Base-by-base conservation (phyloP, 495 filamentous ascomycete genomes). In the Penicillium cosmopolitanum region DNA sequence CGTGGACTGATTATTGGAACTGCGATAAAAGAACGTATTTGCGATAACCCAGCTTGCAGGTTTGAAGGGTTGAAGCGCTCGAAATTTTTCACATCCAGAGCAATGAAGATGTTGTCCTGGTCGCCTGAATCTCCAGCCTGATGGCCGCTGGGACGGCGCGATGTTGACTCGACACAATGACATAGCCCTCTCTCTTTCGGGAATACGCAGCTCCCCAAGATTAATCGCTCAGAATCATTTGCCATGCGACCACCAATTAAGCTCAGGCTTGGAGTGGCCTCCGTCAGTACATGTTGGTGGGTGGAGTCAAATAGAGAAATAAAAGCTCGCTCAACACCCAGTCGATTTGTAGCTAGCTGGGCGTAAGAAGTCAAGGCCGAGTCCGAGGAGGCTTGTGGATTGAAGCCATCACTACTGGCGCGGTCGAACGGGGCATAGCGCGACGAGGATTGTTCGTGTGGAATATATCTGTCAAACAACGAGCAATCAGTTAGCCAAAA, bases 321-420 rank as follows among this genome's bases (percentile, higher is more conserved):
- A 54, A 87, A 69, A 23, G 68, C 73, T 6, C 85, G 83, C 35
- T 78, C 72, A 35, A 72, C 73, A 34, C 82, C 74, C 42, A 88
- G 65, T 7, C 82, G 76, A 21, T 84, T 70, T 25, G 81, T 73
- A 0, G 80, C 84, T 21, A 89, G 67, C 65, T 89, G 85, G 31
- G 86, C 83, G 61, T 88, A 84, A 1, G 83, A 80, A 0, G 81
- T 84, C 19, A 90, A 73, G 50, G 80, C 81, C 5, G 81, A 73
- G 60, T 90, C 42, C n/a, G 42, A 21, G 2, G 42, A 44, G 5
- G 42, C 42, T 10, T 44, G 42, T 7, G 42, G 42, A 9, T 7
- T 19, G 7, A 44, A 44, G n/a, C 42, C 42, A 3, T 44, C 42
- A 8, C 42, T 10, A 18, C 42, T 44, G 16, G 42, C 42, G 7